phyloP scores from a whole-genome alignment of 2,329 filamentous ascomycete species.

The Pseudopyricularia javanii region DNA sequence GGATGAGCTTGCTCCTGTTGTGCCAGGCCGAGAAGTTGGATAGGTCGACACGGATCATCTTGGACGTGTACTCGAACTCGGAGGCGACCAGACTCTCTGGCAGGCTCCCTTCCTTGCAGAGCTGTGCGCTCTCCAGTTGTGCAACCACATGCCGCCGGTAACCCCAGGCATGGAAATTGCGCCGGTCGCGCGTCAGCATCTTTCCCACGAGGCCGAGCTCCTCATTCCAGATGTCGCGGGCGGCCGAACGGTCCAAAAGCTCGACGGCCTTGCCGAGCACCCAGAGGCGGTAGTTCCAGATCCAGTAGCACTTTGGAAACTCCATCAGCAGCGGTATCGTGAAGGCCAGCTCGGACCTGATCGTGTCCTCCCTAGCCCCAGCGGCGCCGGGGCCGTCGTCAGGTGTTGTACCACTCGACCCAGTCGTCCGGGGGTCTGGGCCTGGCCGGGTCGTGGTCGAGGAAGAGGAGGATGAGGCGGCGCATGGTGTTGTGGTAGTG shows the following conservation, averaged over 20 bases:
- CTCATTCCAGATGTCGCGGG: constrained; percentile 64
- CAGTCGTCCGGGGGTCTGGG: constrained; percentile 32
- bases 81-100: constrained; percentile 53
- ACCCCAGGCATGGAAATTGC: constrained; percentile 96
- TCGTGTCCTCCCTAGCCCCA: constrained; percentile 31
- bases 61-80: constrained; percentile 84
- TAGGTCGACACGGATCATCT: constrained; percentile 73
- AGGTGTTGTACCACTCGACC: constrained; percentile 44
- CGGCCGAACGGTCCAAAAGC: constrained; percentile 41
- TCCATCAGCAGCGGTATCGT: constrained; percentile 73
- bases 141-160: constrained; percentile 72
- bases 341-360: constrained; percentile 68
- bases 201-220: constrained; percentile 75
- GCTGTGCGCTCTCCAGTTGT: constrained; percentile 51
- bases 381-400: constrained; percentile 10
- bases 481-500: constrained; percentile 51
- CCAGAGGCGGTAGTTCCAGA: constrained; percentile 95
- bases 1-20: constrained; percentile 72
- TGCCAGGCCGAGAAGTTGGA: constrained; percentile 99
- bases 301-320: constrained; percentile 97
- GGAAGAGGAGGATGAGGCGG: constrained; percentile 41
- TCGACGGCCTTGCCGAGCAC: constrained; percentile 59
- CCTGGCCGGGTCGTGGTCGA: constrained; percentile 36
- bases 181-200: constrained; percentile 75
- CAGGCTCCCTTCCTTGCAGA: constrained; percentile 16